Evolutionary conservation across 2,329 filamentous ascomycete genomes (phyloP).

Genomic region (Drechslera avenae): DNA sequence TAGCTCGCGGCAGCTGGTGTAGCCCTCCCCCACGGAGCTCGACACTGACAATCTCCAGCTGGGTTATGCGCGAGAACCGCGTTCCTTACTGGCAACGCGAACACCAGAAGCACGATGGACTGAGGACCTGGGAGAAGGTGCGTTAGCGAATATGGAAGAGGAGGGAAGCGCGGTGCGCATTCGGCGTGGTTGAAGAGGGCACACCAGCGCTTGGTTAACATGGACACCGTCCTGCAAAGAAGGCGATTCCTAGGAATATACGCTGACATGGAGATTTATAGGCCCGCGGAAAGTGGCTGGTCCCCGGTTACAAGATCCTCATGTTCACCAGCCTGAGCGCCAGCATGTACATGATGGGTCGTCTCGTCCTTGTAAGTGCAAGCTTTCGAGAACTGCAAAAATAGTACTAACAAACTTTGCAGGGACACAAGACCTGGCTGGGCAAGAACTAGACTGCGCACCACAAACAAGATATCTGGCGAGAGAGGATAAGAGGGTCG

Average conservation of each 20-base stretch:
- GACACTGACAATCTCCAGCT: slow-evolving; percentile 43
- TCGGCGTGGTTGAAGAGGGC: neutral
- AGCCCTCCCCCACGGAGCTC: slow-evolving; percentile 19
- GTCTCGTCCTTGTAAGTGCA: slow-evolving; percentile 63
- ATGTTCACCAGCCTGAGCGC: slow-evolving; percentile 67
- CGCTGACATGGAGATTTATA: slow-evolving; percentile 53
- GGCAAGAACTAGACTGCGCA: slow-evolving; percentile 42
- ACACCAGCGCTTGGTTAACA: neutral
- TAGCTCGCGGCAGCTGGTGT: slow-evolving; percentile 16
- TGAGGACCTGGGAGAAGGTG: slow-evolving; percentile 80
- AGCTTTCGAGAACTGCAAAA: neutral
- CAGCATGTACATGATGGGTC: slow-evolving; percentile 74
- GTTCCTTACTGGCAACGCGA: slow-evolving; percentile 75
- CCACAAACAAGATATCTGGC: slow-evolving; percentile 7
- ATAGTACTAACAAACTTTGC: slow-evolving; percentile 5
- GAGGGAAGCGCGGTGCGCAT: neutral
- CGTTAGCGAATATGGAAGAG: slow-evolving; percentile 45
- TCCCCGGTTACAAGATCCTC: slow-evolving; percentile 71
- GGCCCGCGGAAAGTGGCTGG: slow-evolving; percentile 66
- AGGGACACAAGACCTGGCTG: slow-evolving; percentile 79
- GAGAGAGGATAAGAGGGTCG: slow-evolving; percentile 18
- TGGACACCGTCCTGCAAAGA: neutral
- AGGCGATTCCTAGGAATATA: neutral
- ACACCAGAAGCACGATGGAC: slow-evolving; percentile 75
- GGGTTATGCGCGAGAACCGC: slow-evolving; percentile 73